Percentiles rank a stretch among this genome's conserved stretches.
These are phyloP conservation scores for Salvia splendens DNA, from an alignment of 257 asterid genomes.

Conservation along the genomic window DNA sequence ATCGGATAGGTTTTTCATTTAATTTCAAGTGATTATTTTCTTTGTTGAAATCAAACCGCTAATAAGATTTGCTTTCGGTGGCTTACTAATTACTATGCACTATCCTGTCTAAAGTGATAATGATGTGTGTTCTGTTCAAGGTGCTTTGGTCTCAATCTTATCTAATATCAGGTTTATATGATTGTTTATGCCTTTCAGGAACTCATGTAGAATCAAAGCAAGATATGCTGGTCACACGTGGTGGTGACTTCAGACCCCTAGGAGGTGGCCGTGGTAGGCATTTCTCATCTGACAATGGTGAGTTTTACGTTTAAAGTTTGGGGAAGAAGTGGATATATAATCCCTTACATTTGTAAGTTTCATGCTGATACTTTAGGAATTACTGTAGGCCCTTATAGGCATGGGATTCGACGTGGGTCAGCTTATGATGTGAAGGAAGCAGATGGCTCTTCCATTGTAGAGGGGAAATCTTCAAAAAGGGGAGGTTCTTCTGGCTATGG, in stretches of 20 bases:
- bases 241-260: conserved; percentile 51
- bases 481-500: conserved; percentile 64
- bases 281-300: conserved; percentile 68
- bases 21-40: conserved; percentile 25
- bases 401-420: conserved; percentile 72
- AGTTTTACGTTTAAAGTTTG: conserved; percentile 39
- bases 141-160: conserved; percentile 13
- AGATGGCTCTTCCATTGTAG: conserved; percentile 58
- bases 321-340: conserved; percentile 13
- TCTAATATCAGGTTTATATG: conserved; percentile 11
- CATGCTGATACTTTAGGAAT: conserved; percentile 28
- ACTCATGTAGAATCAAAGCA: conserved; percentile 50
- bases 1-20: conserved; percentile 3
- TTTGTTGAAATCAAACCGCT: conserved; percentile 1
- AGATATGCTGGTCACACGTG: conserved; percentile 46
- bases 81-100: conserved; percentile 2
- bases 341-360: conserved; percentile 10
- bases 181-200: conserved; percentile 42
- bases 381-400: conserved; percentile 65
- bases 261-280: conserved; percentile 62
- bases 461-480: conserved; percentile 66
- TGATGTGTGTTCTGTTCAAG: not conserved
- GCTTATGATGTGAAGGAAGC: conserved; percentile 54
- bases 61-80: not conserved
- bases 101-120: conserved; percentile 1